Evolutionary conservation across 441 rosid genomes (phyloP), one percentile per base, ranked within the genome.

Genomic region (Erysimum cheiri): DNA sequence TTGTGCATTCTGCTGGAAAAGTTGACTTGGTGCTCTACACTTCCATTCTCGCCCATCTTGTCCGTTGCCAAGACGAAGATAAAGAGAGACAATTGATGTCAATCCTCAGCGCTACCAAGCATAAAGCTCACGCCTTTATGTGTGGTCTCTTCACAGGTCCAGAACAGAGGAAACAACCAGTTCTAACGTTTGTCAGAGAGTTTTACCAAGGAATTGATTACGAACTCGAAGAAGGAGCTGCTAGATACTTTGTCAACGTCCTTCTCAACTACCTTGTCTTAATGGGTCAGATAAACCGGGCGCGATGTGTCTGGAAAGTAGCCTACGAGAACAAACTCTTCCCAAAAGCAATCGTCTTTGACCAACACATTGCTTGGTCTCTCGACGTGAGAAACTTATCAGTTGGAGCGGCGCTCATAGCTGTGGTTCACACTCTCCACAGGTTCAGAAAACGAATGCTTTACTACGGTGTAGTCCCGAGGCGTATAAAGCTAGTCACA

Each of bases 351-450:
- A 94, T 94, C 13, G 99, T 94, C 59, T 94, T 90, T 33, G 97
- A 94, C 78, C 98, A 94, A 77, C 98, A 94, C 70, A 92, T 94
- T 26, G 99, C 99, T 57, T 94, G 99, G 98, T 94, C 99, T 13
- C 94, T 94, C 11, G 99, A 94, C 49, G 96, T 94, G 36, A 85
- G 99, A 73, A 92, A 90, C 78, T 75, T 94, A 52, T 94, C 98
- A 0, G 96, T 94, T 15, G 99, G 99, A 79, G 98, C 99, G 15
- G 97, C 99, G 33, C 91, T 92, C 32, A 79, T 94, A 77, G 99
- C 99, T 0, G 99, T 92, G 60, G 94, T 86, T 41, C 99, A 94
- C 83, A 94, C 98, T 26, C 91, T 94, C 35, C 98, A 94, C 74
- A 82, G 98, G 75, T 94, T 94, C 80, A 84, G 99, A 73, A 94